Percentiles rank a stretch among this genome's conserved stretches.
These are phyloP conservation scores for Hyphodiscus hymeniophilus DNA, from an alignment of 495 filamentous ascomycete species.

Conservation along the genomic window DNA sequence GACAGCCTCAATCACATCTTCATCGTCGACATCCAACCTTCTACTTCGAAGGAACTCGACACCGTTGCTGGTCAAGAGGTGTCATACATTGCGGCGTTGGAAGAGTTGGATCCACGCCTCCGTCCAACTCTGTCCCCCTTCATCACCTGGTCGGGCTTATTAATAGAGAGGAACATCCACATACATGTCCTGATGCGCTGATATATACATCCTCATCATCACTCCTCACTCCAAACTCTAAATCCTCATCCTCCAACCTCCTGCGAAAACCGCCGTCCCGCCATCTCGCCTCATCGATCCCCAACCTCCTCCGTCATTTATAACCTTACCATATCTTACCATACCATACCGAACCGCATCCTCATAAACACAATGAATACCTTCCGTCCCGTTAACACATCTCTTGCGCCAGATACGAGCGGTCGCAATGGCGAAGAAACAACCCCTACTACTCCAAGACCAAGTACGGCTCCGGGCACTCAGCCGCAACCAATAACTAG, in stretches of 20 bases:
- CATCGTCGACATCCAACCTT: background rate
- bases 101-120: background rate
- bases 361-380: slow-evolving; percentile 27
- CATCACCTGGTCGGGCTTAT: slow-evolving; percentile 5
- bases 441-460: slow-evolving; percentile 55
- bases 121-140: slow-evolving; percentile 2
- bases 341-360: background rate
- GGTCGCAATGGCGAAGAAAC: slow-evolving; percentile 37
- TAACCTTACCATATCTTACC: background rate
- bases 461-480: slow-evolving; percentile 33
- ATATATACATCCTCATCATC: background rate
- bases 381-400: slow-evolving; percentile 73
- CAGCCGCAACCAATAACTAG: slow-evolving; percentile 26
- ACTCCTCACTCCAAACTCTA: background rate
- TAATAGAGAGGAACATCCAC: background rate
- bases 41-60: background rate
- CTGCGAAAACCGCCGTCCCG: slow-evolving; percentile 3
- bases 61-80: background rate
- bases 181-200: slow-evolving; percentile 14
- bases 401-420: slow-evolving; percentile 40
- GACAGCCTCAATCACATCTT: background rate
- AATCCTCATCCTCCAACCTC: slow-evolving; percentile 5
- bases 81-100: background rate
- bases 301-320: slow-evolving; percentile 14
- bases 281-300: slow-evolving; percentile 7